phyloP scores from a whole-genome alignment of 2,329 filamentous ascomycete species.

The Alternaria solani region DNA sequence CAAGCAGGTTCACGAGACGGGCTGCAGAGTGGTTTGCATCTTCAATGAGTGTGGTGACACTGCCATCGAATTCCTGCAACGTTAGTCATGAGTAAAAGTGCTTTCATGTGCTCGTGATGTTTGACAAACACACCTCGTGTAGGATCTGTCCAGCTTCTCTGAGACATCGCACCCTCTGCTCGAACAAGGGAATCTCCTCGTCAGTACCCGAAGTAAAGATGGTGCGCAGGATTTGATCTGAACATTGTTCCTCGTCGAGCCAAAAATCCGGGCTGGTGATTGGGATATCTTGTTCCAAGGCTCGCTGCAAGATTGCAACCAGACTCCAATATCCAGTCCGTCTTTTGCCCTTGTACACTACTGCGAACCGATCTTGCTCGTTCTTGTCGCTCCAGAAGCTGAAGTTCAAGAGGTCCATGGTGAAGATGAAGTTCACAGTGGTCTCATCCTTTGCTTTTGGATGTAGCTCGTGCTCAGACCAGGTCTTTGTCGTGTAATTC shows the following conservation, averaged over 20 bases:
- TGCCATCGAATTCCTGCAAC: conserved; percentile 75
- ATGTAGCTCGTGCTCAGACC: conserved; percentile 89
- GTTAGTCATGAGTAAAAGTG: conserved; percentile 20
- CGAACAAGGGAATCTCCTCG: conserved; percentile 85
- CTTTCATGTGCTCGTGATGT: background rate
- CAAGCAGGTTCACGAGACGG: conserved; percentile 83
- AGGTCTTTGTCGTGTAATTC: conserved; percentile 82
- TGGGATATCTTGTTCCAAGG: conserved; percentile 86
- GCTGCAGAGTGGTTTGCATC: conserved; percentile 82
- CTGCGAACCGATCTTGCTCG: conserved; percentile 77
- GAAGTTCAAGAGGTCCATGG: conserved; percentile 96
- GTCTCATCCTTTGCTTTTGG: conserved; percentile 81
- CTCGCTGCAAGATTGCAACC: conserved; percentile 85
- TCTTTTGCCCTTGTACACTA: conserved; percentile 79
- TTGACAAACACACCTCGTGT: conserved; percentile 58
- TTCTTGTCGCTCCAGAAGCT: conserved; percentile 87
- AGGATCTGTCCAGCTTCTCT: conserved; percentile 84
- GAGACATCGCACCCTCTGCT: conserved; percentile 79
- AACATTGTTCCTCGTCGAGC: conserved; percentile 78
- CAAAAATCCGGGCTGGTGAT: conserved; percentile 91
- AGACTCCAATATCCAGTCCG: conserved; percentile 98
- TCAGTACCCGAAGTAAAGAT: conserved; percentile 88
- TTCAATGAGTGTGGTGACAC: conserved; percentile 75
- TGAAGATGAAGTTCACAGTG: conserved; percentile 92
- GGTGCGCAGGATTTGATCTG: conserved; percentile 73